Percentiles rank a stretch among this genome's conserved stretches.
Conservation (phyloP, 1,139 yeast species). For the Debaryomycetaceae sp. region DNA sequence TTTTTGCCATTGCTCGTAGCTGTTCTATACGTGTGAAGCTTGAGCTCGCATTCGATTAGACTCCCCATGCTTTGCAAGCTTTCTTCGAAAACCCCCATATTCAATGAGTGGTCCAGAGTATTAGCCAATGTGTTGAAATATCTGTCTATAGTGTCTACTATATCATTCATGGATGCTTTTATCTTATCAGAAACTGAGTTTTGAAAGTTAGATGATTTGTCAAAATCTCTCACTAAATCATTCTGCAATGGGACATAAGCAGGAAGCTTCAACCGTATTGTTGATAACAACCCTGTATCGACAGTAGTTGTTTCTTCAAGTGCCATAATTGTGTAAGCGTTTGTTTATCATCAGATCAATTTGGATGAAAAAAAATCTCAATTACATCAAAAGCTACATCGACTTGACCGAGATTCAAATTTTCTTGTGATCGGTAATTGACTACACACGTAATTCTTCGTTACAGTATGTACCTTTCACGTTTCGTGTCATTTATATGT, state of each 20-base stretch:
- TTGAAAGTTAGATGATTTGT: slow-evolving; percentile 5
- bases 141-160: slow-evolving; percentile 6
- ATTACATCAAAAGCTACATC: no score
- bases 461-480: no score
- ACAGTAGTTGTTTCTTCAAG: no score
- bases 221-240: slow-evolving; percentile 7
- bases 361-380: no score
- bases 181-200: slow-evolving; percentile 3
- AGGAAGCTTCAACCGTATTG: slow-evolving; percentile 3
- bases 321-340: no score
- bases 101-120: slow-evolving; percentile 1
- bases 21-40: slow-evolving; percentile 4
- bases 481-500: no score
- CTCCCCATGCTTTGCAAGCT: slow-evolving; percentile 4
- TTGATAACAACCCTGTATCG: no score
- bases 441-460: no score
- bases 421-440: no score
- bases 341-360: no score
- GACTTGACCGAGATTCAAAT: no score
- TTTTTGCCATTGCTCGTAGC: slow-evolving; percentile 7
- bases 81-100: slow-evolving; percentile 2
- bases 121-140: slow-evolving; percentile 6
- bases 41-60: slow-evolving; percentile 5
- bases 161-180: slow-evolving; percentile 5
- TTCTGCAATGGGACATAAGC: slow-evolving; percentile 7